Percentiles rank a stretch among this genome's conserved stretches.
phyloP scores from a whole-genome alignment of 2,329 filamentous ascomycete genomes.

The Madurella fahalii region DNA sequence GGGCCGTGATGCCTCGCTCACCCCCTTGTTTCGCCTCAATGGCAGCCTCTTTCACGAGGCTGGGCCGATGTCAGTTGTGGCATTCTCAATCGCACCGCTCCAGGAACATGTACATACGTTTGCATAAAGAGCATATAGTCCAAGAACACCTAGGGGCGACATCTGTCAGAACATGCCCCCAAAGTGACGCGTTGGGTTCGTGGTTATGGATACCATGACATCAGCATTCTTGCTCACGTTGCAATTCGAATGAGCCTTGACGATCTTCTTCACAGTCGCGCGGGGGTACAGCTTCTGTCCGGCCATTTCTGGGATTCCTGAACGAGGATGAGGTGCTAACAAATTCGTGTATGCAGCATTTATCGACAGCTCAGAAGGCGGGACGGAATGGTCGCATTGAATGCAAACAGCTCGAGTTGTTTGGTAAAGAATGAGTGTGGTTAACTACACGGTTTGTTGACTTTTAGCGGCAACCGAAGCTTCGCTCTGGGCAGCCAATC shows the following conservation, averaged over 20 bases:
- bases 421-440: too few species aligned
- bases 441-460: too few species aligned
- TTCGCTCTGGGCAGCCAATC: too few species aligned
- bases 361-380: neutral
- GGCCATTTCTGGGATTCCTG: conserved; percentile 44
- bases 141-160: conserved; percentile 63
- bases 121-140: conserved; percentile 82
- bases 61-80: conserved; percentile 32
- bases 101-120: conserved; percentile 39
- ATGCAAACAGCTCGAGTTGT: too few species aligned
- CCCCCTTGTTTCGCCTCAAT: conserved; percentile 72
- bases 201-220: conserved; percentile 59
- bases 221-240: conserved; percentile 82
- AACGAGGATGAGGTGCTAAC: neutral
- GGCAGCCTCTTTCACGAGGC: conserved; percentile 73
- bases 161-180: conserved; percentile 14
- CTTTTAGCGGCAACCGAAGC: too few species aligned
- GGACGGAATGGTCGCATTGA: too few species aligned
- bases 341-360: neutral
- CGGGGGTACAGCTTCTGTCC: conserved; percentile 77
- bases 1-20: conserved; percentile 69
- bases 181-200: neutral
- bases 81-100: too few species aligned
- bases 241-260: conserved; percentile 82
- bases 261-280: conserved; percentile 79